Conservation (phyloP, 169 alveolate species). For the Plasmodium ovale region DNA sequence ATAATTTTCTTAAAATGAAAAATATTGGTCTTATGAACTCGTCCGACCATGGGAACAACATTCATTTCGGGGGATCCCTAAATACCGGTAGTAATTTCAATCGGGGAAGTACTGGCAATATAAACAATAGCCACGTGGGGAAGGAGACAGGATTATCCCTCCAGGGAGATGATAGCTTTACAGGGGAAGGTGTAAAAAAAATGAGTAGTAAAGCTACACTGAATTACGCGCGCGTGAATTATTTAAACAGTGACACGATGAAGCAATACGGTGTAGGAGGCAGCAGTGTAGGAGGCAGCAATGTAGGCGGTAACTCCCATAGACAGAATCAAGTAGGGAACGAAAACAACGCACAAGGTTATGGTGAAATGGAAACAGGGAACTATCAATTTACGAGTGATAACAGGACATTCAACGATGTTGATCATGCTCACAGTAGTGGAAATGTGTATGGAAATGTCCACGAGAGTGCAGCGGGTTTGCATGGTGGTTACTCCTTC, state of each 20-base stretch:
- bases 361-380: constrained; percentile 10
- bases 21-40: constrained; percentile 1
- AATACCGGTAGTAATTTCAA: background rate
- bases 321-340: background rate
- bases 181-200: constrained; percentile 5
- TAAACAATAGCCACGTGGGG: background rate
- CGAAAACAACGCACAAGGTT: background rate
- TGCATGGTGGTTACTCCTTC: background rate
- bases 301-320: background rate
- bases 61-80: background rate
- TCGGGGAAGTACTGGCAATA: background rate
- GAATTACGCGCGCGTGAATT: constrained; percentile 6
- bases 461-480: background rate
- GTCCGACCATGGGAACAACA: constrained; percentile 3
- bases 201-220: background rate
- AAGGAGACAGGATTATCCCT: background rate
- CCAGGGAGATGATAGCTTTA: background rate
- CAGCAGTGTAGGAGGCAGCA: too few species aligned
- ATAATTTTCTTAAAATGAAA: constrained; percentile 8
- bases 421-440: too few species aligned
- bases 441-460: background rate
- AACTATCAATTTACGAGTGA: background rate
- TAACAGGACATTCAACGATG: background rate
- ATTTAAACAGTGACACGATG: background rate
- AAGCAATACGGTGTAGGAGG: too few species aligned